Evolutionary conservation across 2,329 filamentous ascomycete species (phyloP), one percentile per base, ranked within the genome.

Genomic region (Fusarium proliferatum): DNA sequence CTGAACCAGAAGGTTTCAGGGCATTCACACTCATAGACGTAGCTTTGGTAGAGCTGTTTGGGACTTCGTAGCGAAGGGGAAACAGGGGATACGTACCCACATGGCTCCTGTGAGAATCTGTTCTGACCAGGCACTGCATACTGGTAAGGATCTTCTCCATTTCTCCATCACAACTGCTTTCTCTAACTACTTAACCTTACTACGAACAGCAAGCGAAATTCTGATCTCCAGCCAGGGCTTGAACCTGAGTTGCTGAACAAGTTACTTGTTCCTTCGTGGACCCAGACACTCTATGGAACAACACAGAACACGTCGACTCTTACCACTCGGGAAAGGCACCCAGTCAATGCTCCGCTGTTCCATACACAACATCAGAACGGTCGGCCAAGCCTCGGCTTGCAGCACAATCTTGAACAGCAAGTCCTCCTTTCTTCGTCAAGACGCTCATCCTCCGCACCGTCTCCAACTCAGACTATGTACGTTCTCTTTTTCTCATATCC

Each of bases 171-270:
- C 10, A 12, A 4, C 11, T 19, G 12, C 2, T 15, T 17, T 9
- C 15, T 9, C 9, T 15, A 5, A 4, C 28, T 17, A 23, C 3
- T 17, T 23, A 1, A 7, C 7, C 30, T 9, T 23, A 11, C 21
- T 4, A 2, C 3, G 21, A 34, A 51, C 15, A 2, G 10, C 5
- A 51, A 13, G 3, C 13, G 5, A 23, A n/a, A 5, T 23, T 28
- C 17, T 26, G 6, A 28, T 21, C 9, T 4, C 12, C 12, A 10
- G 19, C 3, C 19, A 19, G 10, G 9, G 17, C 19, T 15, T 21
- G 26, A 21, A 7, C 6, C 5, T 21, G 12, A 10, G 5, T 15
- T 15, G 4, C 6, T 21, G 4, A 5, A 16, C 19, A n/a, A 48
- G 7, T 48, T 30, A 1, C 3, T 30, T 48, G 8, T 48, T 30